Percentiles rank a stretch among this genome's conserved stretches.
Evolutionary conservation across 2,329 filamentous ascomycete species (phyloP).

Genomic region (Neopestalotiopsis clavispora): DNA sequence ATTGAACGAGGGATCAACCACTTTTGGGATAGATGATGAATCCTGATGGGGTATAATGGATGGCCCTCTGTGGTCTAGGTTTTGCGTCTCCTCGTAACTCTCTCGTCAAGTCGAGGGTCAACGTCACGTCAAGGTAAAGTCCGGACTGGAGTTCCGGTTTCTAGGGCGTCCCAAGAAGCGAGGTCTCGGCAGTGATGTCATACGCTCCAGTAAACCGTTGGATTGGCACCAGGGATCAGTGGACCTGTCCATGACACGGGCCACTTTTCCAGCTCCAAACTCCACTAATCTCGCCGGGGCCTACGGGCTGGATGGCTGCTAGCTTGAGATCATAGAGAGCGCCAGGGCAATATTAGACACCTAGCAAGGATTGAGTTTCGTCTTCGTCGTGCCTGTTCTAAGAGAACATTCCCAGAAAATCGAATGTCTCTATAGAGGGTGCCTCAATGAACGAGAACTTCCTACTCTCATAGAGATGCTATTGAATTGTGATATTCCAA

Average conservation of each 20-base stretch:
- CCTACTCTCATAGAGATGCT: too few species aligned
- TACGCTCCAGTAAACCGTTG: background rate
- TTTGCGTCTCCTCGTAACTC: background rate
- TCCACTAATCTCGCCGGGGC: background rate
- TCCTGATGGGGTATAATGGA: background rate
- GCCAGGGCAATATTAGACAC: background rate
- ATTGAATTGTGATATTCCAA: too few species aligned
- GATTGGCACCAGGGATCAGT: background rate
- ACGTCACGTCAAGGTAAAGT: constrained; percentile 4
- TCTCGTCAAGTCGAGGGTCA: background rate
- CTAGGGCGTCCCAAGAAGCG: background rate
- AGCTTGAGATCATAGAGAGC: background rate
- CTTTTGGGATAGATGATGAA: background rate
- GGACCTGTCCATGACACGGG: background rate
- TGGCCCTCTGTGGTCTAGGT: background rate
- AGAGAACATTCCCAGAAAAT: too few species aligned
- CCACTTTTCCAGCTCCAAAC: background rate
- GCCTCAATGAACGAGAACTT: too few species aligned
- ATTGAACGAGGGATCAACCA: background rate
- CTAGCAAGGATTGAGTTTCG: background rate
- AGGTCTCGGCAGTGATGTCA: constrained; percentile 9
- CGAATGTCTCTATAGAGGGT: too few species aligned
- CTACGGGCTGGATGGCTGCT: background rate
- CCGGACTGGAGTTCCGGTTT: background rate
- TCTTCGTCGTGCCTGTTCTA: too few species aligned